phyloP scores from a whole-genome alignment of 495 filamentous ascomycete species.

The Hypoxylon perforatum region DNA sequence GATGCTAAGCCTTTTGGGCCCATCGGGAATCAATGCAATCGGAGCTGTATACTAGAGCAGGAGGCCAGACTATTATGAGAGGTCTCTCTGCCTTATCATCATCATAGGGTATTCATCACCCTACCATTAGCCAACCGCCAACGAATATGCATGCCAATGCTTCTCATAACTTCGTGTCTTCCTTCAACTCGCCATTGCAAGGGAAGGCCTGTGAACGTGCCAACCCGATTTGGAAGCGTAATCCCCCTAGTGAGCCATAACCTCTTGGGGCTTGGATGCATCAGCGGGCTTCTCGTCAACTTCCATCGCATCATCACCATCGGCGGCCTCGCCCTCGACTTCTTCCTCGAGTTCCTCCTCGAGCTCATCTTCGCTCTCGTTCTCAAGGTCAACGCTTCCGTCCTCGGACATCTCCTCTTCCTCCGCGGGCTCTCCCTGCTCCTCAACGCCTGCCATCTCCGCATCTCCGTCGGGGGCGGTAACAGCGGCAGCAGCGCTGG shows the following conservation, averaged over 20 bases:
- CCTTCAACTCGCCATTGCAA: slow-evolving; percentile 3
- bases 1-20: neutral
- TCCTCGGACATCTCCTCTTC: slow-evolving; percentile 86
- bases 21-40: slow-evolving; percentile 3
- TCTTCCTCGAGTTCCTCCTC: slow-evolving; percentile 93
- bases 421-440: slow-evolving; percentile 58
- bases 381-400: slow-evolving; percentile 95
- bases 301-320: slow-evolving; percentile 83
- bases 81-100: slow-evolving; percentile 4
- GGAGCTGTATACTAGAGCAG: slow-evolving; percentile 10
- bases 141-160: slow-evolving; percentile 23
- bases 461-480: slow-evolving; percentile 72
- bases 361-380: slow-evolving; percentile 82
- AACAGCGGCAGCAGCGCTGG: slow-evolving; percentile 55
- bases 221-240: neutral
- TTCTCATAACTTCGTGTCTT: slow-evolving; percentile 38
- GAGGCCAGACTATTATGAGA: slow-evolving; percentile 13
- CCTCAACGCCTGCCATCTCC: slow-evolving; percentile 83
- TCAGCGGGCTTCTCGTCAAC: slow-evolving; percentile 66
- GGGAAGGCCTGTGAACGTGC: slow-evolving; percentile 2
- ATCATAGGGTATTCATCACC: slow-evolving; percentile 12
- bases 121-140: slow-evolving; percentile 24
- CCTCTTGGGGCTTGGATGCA: slow-evolving; percentile 37
- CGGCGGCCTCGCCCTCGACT: slow-evolving; percentile 75
- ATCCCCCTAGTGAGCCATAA: slow-evolving; percentile 29